phyloP scores from a whole-genome alignment of 2,329 filamentous ascomycete genomes.

The Aureobasidium sp. region DNA sequence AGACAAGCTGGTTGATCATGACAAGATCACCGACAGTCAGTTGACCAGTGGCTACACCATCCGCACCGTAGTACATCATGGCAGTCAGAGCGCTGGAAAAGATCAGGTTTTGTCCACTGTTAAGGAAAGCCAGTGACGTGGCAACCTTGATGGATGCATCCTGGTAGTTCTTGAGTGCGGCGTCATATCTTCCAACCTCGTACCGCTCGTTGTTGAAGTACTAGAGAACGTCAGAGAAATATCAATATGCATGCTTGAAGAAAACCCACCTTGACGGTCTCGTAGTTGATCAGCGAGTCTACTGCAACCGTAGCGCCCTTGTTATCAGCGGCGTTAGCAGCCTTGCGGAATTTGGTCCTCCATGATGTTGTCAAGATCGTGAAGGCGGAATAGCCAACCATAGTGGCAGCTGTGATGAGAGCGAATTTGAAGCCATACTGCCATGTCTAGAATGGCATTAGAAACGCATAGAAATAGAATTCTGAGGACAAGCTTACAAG shows the following conservation, averaged over 20 bases:
- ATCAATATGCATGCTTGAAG: neutral
- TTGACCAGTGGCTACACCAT: conserved; percentile 71
- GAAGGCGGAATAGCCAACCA: conserved; percentile 92
- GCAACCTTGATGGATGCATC: conserved; percentile 94
- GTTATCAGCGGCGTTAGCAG: conserved; percentile 94
- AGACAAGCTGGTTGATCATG: conserved; percentile 98
- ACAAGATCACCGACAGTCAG: conserved; percentile 93
- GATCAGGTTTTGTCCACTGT: conserved; percentile 93
- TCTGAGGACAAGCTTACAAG: conserved; percentile 39
- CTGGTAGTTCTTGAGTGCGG: conserved; percentile 77
- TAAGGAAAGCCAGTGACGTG: conserved; percentile 85
- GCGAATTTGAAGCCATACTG: conserved; percentile 92
- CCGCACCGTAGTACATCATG: conserved; percentile 97
- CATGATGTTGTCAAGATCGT: conserved; percentile 95
- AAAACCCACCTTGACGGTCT: conserved; percentile 69
- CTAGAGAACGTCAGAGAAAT: conserved; percentile 13
- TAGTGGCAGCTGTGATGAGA: conserved; percentile 78
- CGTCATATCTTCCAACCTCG: conserved; percentile 84
- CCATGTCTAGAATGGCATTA: conserved; percentile 52
- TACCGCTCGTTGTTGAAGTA: conserved; percentile 99
- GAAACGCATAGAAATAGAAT: neutral
- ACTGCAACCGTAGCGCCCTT: conserved; percentile 90
- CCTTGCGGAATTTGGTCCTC: conserved; percentile 91
- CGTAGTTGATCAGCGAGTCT: conserved; percentile 96
- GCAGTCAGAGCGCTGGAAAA: conserved; percentile 87